Evolutionary conservation across 2,329 filamentous ascomycete species (phyloP).

Genomic region (Furcasterigmium furcatum): DNA sequence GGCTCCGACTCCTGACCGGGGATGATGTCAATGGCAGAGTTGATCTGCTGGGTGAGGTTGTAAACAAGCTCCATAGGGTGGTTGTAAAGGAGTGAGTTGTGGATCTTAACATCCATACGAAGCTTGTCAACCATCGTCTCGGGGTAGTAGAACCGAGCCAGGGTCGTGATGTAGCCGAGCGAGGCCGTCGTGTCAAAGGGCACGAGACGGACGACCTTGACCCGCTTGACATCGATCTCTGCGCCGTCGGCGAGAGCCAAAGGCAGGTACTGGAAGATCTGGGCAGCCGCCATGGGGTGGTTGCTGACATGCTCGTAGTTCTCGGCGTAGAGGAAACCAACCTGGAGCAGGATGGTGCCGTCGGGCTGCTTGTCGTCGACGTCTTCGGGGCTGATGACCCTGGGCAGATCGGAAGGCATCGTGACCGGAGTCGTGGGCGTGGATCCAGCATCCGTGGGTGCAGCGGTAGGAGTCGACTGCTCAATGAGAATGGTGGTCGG

Average conservation of each 20-base stretch:
- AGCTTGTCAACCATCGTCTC: slow-evolving; percentile 65
- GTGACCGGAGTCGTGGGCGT: slow-evolving; percentile 44
- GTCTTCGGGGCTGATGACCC: slow-evolving; percentile 69
- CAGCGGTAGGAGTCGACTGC: slow-evolving; percentile 36
- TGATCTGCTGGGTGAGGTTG: slow-evolving; percentile 76
- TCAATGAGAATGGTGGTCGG: slow-evolving; percentile 62
- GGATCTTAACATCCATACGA: slow-evolving; percentile 64
- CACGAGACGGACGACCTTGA: slow-evolving; percentile 68
- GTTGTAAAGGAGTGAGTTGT: slow-evolving; percentile 72
- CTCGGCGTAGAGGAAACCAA: slow-evolving; percentile 77
- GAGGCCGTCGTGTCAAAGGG: slow-evolving; percentile 70
- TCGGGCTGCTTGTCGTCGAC: slow-evolving; percentile 49
- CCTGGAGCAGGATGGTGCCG: slow-evolving; percentile 71
- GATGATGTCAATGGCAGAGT: slow-evolving; percentile 72
- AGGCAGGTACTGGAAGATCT: slow-evolving; percentile 81
- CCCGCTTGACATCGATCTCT: slow-evolving; percentile 52
- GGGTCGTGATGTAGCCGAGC: slow-evolving; percentile 78
- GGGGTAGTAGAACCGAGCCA: slow-evolving; percentile 68
- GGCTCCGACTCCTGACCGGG: slow-evolving; percentile 38
- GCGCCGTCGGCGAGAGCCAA: slow-evolving; percentile 62
- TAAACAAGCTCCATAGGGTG: slow-evolving; percentile 63
- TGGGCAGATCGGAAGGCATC: slow-evolving; percentile 66
- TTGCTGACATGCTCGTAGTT: slow-evolving; percentile 82
- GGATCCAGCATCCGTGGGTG: slow-evolving; percentile 28
- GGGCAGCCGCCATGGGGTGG: slow-evolving; percentile 69